Base-by-base conservation (phyloP, 2,329 filamentous ascomycete genomes). In the Whalleya microplaca region DNA sequence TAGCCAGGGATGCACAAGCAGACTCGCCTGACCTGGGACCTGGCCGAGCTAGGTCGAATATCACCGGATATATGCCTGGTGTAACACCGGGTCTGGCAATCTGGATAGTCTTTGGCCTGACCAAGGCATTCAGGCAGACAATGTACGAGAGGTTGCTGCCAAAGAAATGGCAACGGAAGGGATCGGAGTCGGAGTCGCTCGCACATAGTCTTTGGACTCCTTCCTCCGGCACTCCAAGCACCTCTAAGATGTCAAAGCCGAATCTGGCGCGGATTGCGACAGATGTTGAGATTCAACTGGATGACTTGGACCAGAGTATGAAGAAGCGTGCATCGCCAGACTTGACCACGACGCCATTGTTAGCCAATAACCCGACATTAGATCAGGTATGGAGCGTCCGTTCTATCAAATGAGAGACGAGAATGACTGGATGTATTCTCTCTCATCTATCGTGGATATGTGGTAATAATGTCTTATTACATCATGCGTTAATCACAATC, bases 71-170 rank as follows among this genome's bases (percentile, higher is more conserved):
- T 44, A 67, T 64, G 2, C 64, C 51, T 20, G 66, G 66, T 14
- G 64, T 68, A 2, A 66, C 66, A 16, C 66, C 66, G 2, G 64
- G 64, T 2, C 51, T 68, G 20, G 64, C 64, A 3, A 66, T 68
- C 7, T 64, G 53, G 48, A 55, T 68, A 19, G 63, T 68, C 3
- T 68, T 68, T 43, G 66, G 66, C 16, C 61, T 67, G 19, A 65
- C 64, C 3, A 50, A 55, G 41, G 51, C 57, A 18, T 67, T 66
- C 37, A 59, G 66, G 2, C 51, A 61, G 19, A 66, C 59, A 18
- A 64, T 67, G 61, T 65, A 64, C 43, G 53, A 64, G 9, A 64
- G 37, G 3, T 58, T 66, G 8, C 21, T 67, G 21, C 63, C 63
- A n/a, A 56, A 51, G 47, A 37, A 43, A 45, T 61, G 59, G 59